Evolutionary conservation across 768 basidiomycete species (phyloP).

Genomic region (Calocybe gangraenosa): DNA sequence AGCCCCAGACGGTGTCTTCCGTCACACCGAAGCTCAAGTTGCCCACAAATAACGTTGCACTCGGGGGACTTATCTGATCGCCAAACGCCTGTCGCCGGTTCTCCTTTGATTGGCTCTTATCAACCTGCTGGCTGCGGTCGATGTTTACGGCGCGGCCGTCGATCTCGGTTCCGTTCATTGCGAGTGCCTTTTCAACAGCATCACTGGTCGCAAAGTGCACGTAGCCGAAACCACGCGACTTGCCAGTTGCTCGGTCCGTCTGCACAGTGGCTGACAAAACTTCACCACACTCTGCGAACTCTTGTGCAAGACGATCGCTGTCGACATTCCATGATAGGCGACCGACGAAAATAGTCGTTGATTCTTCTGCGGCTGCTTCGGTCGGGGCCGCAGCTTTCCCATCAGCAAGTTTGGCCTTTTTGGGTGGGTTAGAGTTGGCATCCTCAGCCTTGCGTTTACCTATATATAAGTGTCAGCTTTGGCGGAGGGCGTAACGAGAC

Average conservation of each 20-base stretch:
- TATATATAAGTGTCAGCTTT: slow-evolving; percentile 10
- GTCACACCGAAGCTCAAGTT: slow-evolving; percentile 78
- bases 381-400: slow-evolving; percentile 41
- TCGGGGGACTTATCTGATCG: slow-evolving; percentile 63
- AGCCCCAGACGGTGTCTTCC: slow-evolving; percentile 86
- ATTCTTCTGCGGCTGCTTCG: slow-evolving; percentile 39
- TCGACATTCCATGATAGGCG: slow-evolving; percentile 95
- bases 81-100: slow-evolving; percentile 75
- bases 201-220: slow-evolving; percentile 69
- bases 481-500: slow-evolving; percentile 4
- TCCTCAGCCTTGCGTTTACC: slow-evolving; percentile 84
- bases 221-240: slow-evolving; percentile 82
- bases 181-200: slow-evolving; percentile 78
- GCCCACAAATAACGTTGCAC: slow-evolving; percentile 82
- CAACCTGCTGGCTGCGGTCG: slow-evolving; percentile 67
- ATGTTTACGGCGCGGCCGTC: slow-evolving; percentile 88
- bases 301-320: slow-evolving; percentile 89
- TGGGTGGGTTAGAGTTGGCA: slow-evolving; percentile 53
- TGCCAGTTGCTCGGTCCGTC: slow-evolving; percentile 76
- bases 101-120: slow-evolving; percentile 54
- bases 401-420: slow-evolving; percentile 79
- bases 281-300: slow-evolving; percentile 88
- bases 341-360: slow-evolving; percentile 85
- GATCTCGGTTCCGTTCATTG: slow-evolving; percentile 81
- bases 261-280: slow-evolving; percentile 87